Conservation (phyloP, 176 grass and related monocot species). For the Paspalum vaginatum region DNA sequence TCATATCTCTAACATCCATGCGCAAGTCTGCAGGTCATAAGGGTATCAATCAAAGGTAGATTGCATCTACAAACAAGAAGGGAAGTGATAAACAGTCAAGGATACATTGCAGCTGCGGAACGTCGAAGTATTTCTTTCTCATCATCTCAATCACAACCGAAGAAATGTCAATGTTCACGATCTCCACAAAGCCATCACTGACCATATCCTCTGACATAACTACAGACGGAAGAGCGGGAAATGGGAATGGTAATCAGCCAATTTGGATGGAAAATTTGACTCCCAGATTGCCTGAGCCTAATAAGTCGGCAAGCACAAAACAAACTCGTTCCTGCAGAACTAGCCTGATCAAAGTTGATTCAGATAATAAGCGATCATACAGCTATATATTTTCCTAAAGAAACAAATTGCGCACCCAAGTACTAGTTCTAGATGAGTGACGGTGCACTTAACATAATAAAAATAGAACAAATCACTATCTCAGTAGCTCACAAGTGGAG, state of each 20-base stretch:
- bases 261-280: conserved; percentile 6
- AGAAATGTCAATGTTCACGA: conserved; percentile 94
- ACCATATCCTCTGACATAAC: conserved; percentile 99
- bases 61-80: neutral
- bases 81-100: conserved; percentile 27
- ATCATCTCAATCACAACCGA: conserved; percentile 93
- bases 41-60: conserved; percentile 35
- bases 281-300: neutral
- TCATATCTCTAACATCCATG: conserved; percentile 98
- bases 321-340: neutral
- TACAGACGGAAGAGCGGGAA: conserved; percentile 31
- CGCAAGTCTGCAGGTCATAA: conserved; percentile 74
- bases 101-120: conserved; percentile 91
- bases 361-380: neutral
- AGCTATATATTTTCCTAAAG: neutral
- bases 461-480: neutral
- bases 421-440: conserved; percentile 22
- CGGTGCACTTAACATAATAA: neutral
- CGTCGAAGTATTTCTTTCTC: conserved; percentile 74
- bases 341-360: neutral
- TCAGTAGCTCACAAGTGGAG: neutral
- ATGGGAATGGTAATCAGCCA: conserved; percentile 7
- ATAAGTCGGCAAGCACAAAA: neutral
- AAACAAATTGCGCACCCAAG: neutral
- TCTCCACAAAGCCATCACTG: conserved; percentile 78